Evolutionary conservation across 176 grass and related monocot species (phyloP), one percentile per base, ranked within the genome.

Genomic region (Pontederia crassipes): DNA sequence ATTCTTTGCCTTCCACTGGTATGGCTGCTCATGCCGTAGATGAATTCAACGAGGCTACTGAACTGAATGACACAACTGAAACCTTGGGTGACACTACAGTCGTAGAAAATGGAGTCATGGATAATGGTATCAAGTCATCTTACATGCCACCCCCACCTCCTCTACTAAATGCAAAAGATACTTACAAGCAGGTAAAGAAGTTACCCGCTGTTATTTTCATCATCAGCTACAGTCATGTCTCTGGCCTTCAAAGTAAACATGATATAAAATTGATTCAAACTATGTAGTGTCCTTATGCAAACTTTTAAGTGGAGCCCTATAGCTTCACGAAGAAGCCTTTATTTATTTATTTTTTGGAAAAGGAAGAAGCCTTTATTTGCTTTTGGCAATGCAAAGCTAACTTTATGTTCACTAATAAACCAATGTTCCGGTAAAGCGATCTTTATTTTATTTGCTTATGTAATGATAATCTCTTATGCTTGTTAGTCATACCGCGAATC

Each of bases 21-120:
- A 86, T 90, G 87, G 73, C 82, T 65, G 82, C 82, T 57, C 69
- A 85, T 82, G 79, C 82, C 47, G 29, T 77, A 53, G 80, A 90
- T 75, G 87, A 90, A 74, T 66, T 82, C 12, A 52, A 71, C 11
- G 82, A 86, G 61, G 82, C 87, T 54, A 46, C 80, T 77, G 87
- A 86, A 56, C 53, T 86, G 70, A 82, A 86, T 54, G 87, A 83
- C 64, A 86, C 68, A 55, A 48, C 69, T 64, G 82, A 86, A 72
- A 29, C 61, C 29, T 45, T 67, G 17, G 76, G 82, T 0, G 54
- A 46, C n/a, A 45, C 15, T 78, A 57, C 17, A 62, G 64, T 52
- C 28, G n/a, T 70, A 68, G 79, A 80, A 64, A 68, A 82, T 49
- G 76, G 68, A 64, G 59, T 51, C 57, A 73, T 18, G 1, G 72